phyloP scores from a whole-genome alignment of 768 basidiomycete genomes.

The Boletus bicolor region DNA sequence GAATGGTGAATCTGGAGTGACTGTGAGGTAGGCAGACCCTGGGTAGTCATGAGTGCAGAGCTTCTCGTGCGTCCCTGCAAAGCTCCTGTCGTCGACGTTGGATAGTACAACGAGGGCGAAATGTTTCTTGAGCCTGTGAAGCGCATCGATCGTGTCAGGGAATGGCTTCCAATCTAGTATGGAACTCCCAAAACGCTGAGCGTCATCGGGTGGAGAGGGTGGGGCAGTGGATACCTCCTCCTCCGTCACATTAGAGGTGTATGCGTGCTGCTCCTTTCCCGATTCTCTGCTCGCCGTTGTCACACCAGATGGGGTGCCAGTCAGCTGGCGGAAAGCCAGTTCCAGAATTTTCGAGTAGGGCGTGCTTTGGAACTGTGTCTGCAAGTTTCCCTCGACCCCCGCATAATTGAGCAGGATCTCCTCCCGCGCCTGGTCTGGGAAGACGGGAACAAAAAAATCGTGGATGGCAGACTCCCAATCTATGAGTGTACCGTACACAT shows the following conservation, averaged over 20 bases:
- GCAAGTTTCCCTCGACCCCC: conserved; percentile 53
- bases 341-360: conserved; percentile 62
- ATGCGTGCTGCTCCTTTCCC: conserved; percentile 20
- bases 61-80: conserved; percentile 54
- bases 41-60: conserved; percentile 32
- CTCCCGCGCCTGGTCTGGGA: conserved; percentile 15
- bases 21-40: conserved; percentile 38
- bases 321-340: conserved; percentile 32
- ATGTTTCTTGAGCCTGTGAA: conserved; percentile 54
- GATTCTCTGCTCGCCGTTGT: conserved; percentile 30
- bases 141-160: conserved; percentile 60
- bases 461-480: conserved; percentile 76
- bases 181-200: conserved; percentile 56
- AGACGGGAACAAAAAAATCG: conserved; percentile 38
- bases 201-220: conserved; percentile 19
- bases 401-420: conserved; percentile 52
- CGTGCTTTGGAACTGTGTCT: conserved; percentile 54
- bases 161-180: conserved; percentile 64
- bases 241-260: not conserved
- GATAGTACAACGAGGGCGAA: conserved; percentile 73
- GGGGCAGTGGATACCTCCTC: not conserved
- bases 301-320: conserved; percentile 33
- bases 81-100: conserved; percentile 68
- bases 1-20: conserved; percentile 52
- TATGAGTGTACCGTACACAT: conserved; percentile 74